Conservation (phyloP, 2,329 filamentous ascomycete genomes). For the Pestalotiopsis sp. region DNA sequence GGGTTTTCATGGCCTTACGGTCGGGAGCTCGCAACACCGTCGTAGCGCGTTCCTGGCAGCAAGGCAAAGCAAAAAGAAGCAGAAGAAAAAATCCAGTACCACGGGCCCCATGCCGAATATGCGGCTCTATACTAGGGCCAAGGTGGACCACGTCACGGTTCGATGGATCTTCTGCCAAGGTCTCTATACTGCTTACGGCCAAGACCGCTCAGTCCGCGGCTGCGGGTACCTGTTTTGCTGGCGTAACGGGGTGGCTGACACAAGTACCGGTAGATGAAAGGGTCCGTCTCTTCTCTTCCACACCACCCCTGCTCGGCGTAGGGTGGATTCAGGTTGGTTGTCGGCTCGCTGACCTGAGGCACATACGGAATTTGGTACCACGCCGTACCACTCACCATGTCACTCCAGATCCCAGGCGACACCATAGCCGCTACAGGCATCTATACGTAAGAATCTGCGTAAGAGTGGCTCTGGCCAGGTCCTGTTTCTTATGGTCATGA, state of each 20-base stretch:
- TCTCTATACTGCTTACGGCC: background rate
- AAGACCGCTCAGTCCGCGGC: background rate
- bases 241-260: background rate
- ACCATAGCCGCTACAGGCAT: background rate
- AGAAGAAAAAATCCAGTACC: background rate
- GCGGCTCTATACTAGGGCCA: background rate
- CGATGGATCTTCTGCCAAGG: background rate
- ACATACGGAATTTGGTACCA: background rate
- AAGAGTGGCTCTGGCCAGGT: conserved; percentile 8
- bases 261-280: background rate
- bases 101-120: background rate
- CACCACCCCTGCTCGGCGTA: background rate
- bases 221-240: background rate
- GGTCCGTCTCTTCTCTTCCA: background rate
- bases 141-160: background rate
- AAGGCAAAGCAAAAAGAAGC: no score
- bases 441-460: conserved; percentile 11
- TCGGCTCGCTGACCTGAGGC: background rate
- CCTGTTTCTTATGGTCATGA: background rate
- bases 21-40: no score
- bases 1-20: no score
- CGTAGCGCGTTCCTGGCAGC: no score
- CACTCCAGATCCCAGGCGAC: background rate
- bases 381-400: background rate
- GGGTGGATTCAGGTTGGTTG: background rate